Percentiles rank a stretch among this genome's conserved stretches.
phyloP scores from a whole-genome alignment of 2,329 filamentous ascomycete genomes.

The Neofusicoccum sp. region DNA sequence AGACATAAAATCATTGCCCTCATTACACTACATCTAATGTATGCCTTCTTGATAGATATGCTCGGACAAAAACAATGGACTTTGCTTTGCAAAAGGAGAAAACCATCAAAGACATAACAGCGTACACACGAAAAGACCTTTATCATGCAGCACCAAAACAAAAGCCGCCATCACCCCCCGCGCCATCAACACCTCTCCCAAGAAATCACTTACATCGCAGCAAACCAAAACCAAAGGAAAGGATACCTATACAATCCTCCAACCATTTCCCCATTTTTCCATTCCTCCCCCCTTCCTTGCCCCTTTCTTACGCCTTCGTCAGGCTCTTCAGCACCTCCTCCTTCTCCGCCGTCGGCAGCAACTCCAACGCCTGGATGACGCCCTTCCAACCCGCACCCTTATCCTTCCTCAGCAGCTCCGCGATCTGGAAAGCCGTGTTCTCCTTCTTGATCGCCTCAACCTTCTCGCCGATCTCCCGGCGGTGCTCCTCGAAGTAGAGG shows the following conservation, averaged over 20 bases:
- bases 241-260: background rate
- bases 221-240: background rate
- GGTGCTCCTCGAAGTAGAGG: conserved; percentile 94
- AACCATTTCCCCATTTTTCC: no score
- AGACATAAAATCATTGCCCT: no score
- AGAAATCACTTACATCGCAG: background rate
- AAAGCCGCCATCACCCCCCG: background rate
- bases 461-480: conserved; percentile 77
- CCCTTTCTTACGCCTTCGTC: background rate
- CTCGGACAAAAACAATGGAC: no score
- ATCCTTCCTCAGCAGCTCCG: conserved; percentile 64
- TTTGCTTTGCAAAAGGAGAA: no score
- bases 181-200: background rate
- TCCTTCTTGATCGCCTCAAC: conserved; percentile 81
- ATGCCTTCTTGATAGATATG: no score
- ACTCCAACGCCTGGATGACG: conserved; percentile 78
- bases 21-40: no score
- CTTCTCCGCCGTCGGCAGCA: conserved; percentile 84
- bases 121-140: no score
- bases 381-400: conserved; percentile 75
- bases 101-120: no score
- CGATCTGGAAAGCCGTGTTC: conserved; percentile 66
- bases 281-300: no score
- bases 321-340: conserved; percentile 70
- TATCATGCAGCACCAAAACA: no score